phyloP scores from a whole-genome alignment of 2,329 filamentous ascomycete genomes.

The Zarea fungicola region DNA sequence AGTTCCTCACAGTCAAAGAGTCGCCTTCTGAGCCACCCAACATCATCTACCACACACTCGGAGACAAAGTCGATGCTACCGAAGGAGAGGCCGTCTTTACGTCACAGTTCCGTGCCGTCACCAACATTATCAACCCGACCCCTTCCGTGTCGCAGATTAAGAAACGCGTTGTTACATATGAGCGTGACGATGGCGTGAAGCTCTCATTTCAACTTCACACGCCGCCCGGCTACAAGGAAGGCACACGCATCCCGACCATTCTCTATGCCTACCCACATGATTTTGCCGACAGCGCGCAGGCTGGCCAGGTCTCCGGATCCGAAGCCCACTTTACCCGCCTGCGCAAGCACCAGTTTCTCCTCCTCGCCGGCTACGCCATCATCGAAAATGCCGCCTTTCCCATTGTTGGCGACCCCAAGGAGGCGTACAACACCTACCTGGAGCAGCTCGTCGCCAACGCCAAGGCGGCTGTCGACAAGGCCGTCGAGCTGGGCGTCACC shows the following conservation, averaged over 20 bases:
- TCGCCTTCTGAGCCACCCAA: constrained; percentile 4
- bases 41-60: constrained; percentile 1
- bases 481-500: constrained; percentile 50
- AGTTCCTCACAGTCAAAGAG: constrained; percentile 5
- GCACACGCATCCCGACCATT: constrained; percentile 4
- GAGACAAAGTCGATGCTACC: not conserved
- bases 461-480: constrained; percentile 42
- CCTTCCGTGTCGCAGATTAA: constrained; percentile 48
- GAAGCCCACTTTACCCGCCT: constrained; percentile 3
- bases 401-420: constrained; percentile 6
- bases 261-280: constrained; percentile 10
- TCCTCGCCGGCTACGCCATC: constrained; percentile 5
- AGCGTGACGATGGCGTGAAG: constrained; percentile 7
- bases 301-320: constrained; percentile 5
- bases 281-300: constrained; percentile 3
- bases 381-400: constrained; percentile 6
- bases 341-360: constrained; percentile 2
- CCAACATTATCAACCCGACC: constrained; percentile 27
- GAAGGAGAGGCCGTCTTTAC: constrained; percentile 1
- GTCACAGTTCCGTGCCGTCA: not conserved
- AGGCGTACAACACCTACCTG: constrained; percentile 7
- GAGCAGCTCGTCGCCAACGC: constrained; percentile 8
- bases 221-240: constrained; percentile 9
- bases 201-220: constrained; percentile 6
- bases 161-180: constrained; percentile 26